phyloP scores from a whole-genome alignment of 1,284 basidiomycete species.

The Xanthoconium separans region DNA sequence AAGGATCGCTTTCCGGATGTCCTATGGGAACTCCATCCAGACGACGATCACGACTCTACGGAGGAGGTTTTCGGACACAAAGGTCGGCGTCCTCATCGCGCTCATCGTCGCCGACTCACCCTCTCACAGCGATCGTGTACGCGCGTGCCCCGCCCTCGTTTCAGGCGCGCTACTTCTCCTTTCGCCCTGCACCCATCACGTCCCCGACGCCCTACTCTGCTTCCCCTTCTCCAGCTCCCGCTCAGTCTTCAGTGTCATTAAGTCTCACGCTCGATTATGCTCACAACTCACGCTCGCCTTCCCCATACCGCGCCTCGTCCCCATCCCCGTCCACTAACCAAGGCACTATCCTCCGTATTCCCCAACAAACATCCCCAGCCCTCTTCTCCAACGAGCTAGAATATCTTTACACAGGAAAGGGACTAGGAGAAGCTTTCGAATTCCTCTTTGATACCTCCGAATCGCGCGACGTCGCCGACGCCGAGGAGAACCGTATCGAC shows the following conservation, averaged over 20 bases:
- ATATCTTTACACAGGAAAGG: slow-evolving; percentile 87
- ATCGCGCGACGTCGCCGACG: slow-evolving; percentile 39
- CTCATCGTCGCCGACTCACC: slow-evolving; percentile 5
- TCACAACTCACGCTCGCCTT: slow-evolving; percentile 53
- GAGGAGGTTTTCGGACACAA: slow-evolving; percentile 89
- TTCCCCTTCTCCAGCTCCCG: slow-evolving; percentile 50
- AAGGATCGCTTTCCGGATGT: slow-evolving; percentile 92
- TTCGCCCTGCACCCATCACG: slow-evolving; percentile 54
- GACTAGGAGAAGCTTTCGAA: slow-evolving; percentile 84
- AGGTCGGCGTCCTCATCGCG: slow-evolving; percentile 47
- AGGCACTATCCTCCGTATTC: slow-evolving; percentile 49
- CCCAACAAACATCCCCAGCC: slow-evolving; percentile 68
- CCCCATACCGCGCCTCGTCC: slow-evolving; percentile 48
- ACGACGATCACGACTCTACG: slow-evolving; percentile 46
- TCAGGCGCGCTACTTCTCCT: slow-evolving; percentile 81
- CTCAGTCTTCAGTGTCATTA: slow-evolving; percentile 63
- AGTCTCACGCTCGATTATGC: slow-evolving; percentile 47
- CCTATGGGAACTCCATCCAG: slow-evolving; percentile 73
- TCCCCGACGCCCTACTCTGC: slow-evolving; percentile 59
- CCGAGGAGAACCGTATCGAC: slow-evolving; percentile 75
- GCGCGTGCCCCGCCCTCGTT: slow-evolving; percentile 88
- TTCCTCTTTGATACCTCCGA: slow-evolving; percentile 81
- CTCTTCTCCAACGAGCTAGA: slow-evolving; percentile 87
- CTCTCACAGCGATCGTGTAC: slow-evolving; percentile 79
- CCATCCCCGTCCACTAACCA: slow-evolving; percentile 43